Base-by-base conservation (phyloP, 2,329 filamentous ascomycete species). In the Septoria petroselini region DNA sequence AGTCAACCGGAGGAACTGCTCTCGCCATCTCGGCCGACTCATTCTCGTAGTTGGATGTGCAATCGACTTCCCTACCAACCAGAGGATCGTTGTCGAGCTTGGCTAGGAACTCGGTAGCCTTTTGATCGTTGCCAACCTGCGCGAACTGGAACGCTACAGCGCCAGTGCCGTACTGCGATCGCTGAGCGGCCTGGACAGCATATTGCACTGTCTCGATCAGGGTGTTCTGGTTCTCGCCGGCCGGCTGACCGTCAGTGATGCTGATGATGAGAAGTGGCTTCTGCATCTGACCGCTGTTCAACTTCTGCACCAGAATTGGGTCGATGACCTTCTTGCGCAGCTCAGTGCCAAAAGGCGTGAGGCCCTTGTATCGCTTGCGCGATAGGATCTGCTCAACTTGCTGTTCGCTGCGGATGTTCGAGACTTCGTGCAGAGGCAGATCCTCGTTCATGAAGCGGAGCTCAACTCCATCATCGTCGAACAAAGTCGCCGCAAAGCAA, bases 381-480 rank as follows among this genome's bases (percentile, higher is more conserved):
- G 70, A 63, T 58, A 85, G 76, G 45, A 85, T 71, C 47, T 74
- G 70, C 45, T 81, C 73, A 34, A 84, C 77, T 60, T 85, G 79
- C 41, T 75, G 72, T 50, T 80, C 76, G 44, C 65, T 77, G 35
- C 73, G 75, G 55, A 85, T 80, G 48, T 76, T 72, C 58, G 84
- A 79, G 27, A 73, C 65, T 35, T 71, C 64, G 45, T 73, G 67
- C n/a, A 63, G 62, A 67, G 76, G 60, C 15, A 67, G 58, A 71
- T 75, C 71, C 9, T 78, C 78, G 70, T 86, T 86, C 83, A 86
- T 85, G 73, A 85, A 86, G 38, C 83, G 81, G 31, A 86, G 70
- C 21, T 78, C 78, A 54, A 86, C 83, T 30, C 83, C 83, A 60
- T 86, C 83, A 27, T 81, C 73, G 56, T 86, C 83, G 61, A 86